A percentile compares a stretch with the other conserved stretches of the same genome.
These are phyloP conservation scores for Coemansia sp. DNA, from an alignment of 192 early-diverging fungal genomes.

Conservation along the genomic window DNA sequence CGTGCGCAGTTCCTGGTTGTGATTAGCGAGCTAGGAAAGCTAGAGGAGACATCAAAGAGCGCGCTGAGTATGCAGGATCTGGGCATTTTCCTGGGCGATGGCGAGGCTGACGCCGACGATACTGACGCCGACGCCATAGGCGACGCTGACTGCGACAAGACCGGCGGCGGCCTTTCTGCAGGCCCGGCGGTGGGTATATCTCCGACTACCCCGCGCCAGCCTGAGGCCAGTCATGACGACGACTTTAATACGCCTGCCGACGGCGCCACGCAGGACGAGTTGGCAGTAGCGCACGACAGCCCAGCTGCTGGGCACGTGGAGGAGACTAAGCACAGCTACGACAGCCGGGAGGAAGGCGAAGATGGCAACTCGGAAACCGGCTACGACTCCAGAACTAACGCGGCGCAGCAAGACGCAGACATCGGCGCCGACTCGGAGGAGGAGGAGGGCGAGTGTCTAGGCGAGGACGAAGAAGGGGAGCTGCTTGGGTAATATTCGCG, in stretches of 20 bases:
- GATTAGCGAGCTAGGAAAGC: constrained; percentile 24
- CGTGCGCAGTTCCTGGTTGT: constrained; percentile 35
- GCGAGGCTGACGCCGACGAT: constrained; percentile 17
- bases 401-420: background rate
- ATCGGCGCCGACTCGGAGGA: constrained; percentile 12
- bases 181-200: constrained; percentile 23
- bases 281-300: background rate
- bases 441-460: constrained; percentile 39
- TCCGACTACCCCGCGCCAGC: constrained; percentile 21
- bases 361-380: constrained; percentile 1
- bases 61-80: constrained; percentile 50
- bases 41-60: constrained; percentile 39
- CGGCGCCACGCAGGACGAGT: constrained; percentile 15
- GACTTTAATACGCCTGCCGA: constrained; percentile 31
- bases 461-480: constrained; percentile 51
- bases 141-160: background rate
- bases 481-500: constrained; percentile 17
- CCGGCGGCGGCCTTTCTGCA: background rate
- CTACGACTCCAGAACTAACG: background rate
- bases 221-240: constrained; percentile 15
- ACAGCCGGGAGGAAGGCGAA: constrained; percentile 22
- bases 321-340: background rate
- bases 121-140: constrained; percentile 9
- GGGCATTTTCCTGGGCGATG: constrained; percentile 41
- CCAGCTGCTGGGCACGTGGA: background rate